phyloP scores from a whole-genome alignment of 2,329 filamentous ascomycete species.

The Aspergillus pseudoterreus region DNA sequence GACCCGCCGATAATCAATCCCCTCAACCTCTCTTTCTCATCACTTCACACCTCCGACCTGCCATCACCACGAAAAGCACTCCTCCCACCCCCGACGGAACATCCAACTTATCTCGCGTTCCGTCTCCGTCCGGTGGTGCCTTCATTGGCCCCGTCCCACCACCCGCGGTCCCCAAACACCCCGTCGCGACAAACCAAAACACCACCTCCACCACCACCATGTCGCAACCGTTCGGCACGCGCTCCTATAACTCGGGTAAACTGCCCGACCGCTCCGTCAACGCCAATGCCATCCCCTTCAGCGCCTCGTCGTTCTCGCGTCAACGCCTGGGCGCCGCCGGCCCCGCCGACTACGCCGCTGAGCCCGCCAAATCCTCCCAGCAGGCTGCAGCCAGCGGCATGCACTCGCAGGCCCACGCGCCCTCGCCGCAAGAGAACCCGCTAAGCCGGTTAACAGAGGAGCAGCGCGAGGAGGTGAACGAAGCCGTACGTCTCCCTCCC shows the following conservation, averaged over 20 bases:
- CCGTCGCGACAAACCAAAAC: conserved; percentile 6
- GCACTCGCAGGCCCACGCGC: conserved; percentile 40
- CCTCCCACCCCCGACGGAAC: neutral
- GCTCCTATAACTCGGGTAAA: conserved; percentile 52
- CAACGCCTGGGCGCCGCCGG: conserved; percentile 30
- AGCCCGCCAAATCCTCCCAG: conserved; percentile 26
- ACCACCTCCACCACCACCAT: conserved; percentile 29
- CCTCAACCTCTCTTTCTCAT: neutral
- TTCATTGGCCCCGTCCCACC: neutral
- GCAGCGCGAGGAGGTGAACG: conserved; percentile 87
- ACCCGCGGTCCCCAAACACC: neutral
- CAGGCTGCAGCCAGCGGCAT: conserved; percentile 33
- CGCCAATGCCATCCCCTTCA: conserved; percentile 42
- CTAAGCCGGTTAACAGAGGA: conserved; percentile 70
- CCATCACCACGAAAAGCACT: neutral
- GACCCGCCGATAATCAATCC: neutral
- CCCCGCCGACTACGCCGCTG: conserved; percentile 24
- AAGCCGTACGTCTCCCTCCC: conserved; percentile 65
- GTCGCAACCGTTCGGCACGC: conserved; percentile 55
- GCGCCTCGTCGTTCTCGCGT: conserved; percentile 42
- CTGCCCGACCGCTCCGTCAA: conserved; percentile 48
- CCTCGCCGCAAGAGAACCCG: conserved; percentile 46
- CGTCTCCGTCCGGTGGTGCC: too few species aligned
- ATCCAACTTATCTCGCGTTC: too few species aligned
- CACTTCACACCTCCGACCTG: neutral